A percentile compares a stretch with the other conserved stretches of the same genome.
Conservation (phyloP, 345 rosid species). For the Dovyalis caffra region DNA sequence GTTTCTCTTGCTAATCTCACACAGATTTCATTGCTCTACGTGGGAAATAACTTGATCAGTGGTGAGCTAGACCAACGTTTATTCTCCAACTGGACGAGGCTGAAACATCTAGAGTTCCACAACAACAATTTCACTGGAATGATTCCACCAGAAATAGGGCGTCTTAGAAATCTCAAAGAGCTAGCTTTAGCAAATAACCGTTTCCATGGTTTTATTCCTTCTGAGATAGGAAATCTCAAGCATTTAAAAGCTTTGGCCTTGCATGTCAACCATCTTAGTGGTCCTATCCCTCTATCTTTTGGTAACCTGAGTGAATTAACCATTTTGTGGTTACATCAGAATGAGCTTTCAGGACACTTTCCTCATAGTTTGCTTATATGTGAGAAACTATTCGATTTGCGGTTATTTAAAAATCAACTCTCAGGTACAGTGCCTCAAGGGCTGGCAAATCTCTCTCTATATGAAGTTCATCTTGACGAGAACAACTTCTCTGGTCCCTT, state of each 20-base stretch:
- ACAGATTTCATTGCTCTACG: too few relatives aligned
- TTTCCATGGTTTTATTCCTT: constrained; percentile 22
- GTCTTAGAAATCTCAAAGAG: too few relatives aligned
- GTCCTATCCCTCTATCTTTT: constrained; percentile 22
- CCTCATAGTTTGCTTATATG: constrained; percentile 5
- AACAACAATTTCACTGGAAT: too few relatives aligned
- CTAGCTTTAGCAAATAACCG: too few relatives aligned
- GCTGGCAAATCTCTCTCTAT: constrained; percentile 10
- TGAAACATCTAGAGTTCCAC: too few relatives aligned
- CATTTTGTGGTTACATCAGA: background rate
- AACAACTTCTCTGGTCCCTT: constrained; percentile 29
- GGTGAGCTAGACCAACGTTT: too few relatives aligned
- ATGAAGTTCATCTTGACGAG: background rate
- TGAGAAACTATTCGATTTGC: background rate
- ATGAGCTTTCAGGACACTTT: constrained; percentile 9
- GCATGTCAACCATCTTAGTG: constrained; percentile 9
- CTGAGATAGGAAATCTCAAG: constrained; percentile 11
- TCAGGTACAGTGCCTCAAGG: constrained; percentile 15
- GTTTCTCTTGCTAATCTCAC: too few relatives aligned
- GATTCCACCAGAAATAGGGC: constrained; percentile 21
- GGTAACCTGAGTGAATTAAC: constrained; percentile 6
- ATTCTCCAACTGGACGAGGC: too few relatives aligned
- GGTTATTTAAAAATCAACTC: background rate
- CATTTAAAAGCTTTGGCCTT: constrained; percentile 17
- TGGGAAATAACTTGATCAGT: too few relatives aligned